Percentiles rank a stretch among this genome's conserved stretches.
These are phyloP conservation scores for Globisporangium radiosum DNA, from an alignment of 352 stramenopile genomes.

Conservation along the genomic window DNA sequence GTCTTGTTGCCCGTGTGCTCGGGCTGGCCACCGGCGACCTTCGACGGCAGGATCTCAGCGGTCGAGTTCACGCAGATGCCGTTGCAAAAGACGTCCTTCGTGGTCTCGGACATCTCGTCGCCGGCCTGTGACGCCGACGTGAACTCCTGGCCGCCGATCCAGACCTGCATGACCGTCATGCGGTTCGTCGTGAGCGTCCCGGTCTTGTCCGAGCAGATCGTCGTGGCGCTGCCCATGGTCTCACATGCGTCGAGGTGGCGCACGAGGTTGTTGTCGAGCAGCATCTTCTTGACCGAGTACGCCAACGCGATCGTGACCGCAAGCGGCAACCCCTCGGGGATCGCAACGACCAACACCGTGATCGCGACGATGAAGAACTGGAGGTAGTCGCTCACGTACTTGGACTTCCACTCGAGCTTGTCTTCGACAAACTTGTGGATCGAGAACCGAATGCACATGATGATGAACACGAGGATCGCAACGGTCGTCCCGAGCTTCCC, in stretches of 20 bases:
- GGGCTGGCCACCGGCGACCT: conserved; percentile 36
- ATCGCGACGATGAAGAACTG: conserved; percentile 85
- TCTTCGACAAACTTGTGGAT: conserved; percentile 49
- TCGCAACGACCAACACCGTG: conserved; percentile 93
- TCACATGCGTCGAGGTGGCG: conserved; percentile 85
- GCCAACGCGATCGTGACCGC: conserved; percentile 96
- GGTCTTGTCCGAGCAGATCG: conserved; percentile 98
- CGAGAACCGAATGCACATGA: conserved; percentile 70
- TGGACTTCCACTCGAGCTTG: conserved; percentile 33
- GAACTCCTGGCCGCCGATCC: conserved; percentile 63
- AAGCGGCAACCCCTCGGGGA: conserved; percentile 96
- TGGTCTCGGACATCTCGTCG: conserved; percentile 54
- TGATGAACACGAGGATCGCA: conserved; percentile 71
- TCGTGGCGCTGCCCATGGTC: conserved; percentile 93
- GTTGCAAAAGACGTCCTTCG: conserved; percentile 62
- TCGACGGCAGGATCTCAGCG: conserved; percentile 56
- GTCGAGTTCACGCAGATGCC: conserved; percentile 72
- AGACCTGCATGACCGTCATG: conserved; percentile 94
- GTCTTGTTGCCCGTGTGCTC: conserved; percentile 84
- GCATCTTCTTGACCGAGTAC: conserved; percentile 94
- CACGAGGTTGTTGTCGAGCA: conserved; percentile 86
- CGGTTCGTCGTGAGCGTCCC: conserved; percentile 95
- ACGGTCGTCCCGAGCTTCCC: conserved; percentile 71
- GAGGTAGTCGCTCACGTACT: conserved; percentile 62
- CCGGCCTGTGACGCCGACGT: conserved; percentile 33